Base-by-base conservation (phyloP, 805 yeast species). In the Candida golubevii region DNA sequence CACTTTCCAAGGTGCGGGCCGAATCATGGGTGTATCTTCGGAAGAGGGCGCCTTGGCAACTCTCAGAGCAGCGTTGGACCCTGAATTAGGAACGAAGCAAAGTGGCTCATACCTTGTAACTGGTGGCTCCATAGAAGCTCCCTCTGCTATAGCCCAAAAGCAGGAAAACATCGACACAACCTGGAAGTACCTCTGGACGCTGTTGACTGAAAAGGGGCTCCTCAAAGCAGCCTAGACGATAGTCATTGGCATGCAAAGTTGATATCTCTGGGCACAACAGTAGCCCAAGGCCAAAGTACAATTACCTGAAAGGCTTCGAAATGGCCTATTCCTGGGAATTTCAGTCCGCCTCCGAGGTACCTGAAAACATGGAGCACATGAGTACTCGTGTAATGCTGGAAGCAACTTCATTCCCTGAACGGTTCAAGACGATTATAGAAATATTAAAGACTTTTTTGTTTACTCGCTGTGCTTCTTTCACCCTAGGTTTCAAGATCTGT, bases 31-130 rank as follows among this genome's bases (percentile, higher is more conserved):
- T 1, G 63, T 68, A 2, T 38, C 60, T 1, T 48, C 51, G 8
- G 74, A 70, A 51, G 61, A 65, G 38, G 75, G 74, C 1, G 29
- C 65, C 1, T 50, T 54, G 26, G 64, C 72, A 8, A 50, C 71
- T 1, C 61, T 70, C 34, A 55, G 59, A 36, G 66, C 65, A 10
- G 69, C 68, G 1, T 38, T 69, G 39, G 72, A 69, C 45, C 49
- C 55, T 1, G 28, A 46, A 1, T 44, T 69, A 14, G 50, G 57
- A 4, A 33, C 55, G 9, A 41, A 44, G 7, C 59, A 62, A 37
- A 59, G 54, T 30, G 75, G 74, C 1, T 42, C 50, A 10, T 69
- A 62, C 48, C 53, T 60, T 11, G 53, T 53, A 7, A 58, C 66
- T 1, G 74, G 74, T 1, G 75, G 74, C 3, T 35, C 36, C 2